These are phyloP conservation scores for Pythium graminicola DNA, from an alignment of 352 stramenopile species.

Conservation along the genomic window DNA sequence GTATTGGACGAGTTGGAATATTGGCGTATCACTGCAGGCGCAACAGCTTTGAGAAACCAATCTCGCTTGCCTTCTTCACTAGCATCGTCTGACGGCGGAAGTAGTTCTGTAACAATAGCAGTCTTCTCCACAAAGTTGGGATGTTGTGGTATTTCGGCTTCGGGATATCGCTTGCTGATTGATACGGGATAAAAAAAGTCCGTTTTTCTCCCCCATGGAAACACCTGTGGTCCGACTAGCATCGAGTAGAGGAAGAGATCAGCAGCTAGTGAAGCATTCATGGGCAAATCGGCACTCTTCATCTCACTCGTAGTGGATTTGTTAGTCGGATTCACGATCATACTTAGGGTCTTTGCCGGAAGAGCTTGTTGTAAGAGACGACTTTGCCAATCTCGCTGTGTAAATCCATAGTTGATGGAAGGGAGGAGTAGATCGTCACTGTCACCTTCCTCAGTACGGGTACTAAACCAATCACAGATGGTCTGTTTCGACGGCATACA, in stretches of 20 bases:
- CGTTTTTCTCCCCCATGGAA: neutral
- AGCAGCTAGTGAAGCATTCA: constrained; percentile 16
- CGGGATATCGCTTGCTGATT: neutral
- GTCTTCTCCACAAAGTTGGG: neutral
- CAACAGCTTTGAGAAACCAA: constrained; percentile 1
- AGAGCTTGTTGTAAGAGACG: neutral
- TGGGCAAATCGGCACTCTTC: constrained; percentile 6
- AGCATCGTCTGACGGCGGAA: neutral
- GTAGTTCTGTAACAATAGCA: neutral
- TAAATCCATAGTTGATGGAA: neutral
- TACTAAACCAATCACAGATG: neutral
- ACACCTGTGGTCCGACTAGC: neutral
- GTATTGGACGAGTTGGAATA: neutral
- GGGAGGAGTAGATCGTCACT: neutral
- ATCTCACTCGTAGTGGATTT: neutral
- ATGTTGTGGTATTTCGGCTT: neutral
- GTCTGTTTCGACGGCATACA: neutral
- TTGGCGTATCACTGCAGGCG: neutral
- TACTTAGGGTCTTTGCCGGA: neutral
- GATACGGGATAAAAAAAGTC: neutral
- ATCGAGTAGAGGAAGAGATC: constrained; percentile 12
- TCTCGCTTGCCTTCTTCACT: neutral
- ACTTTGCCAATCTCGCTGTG: neutral
- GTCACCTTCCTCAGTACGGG: neutral
- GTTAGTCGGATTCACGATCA: constrained; percentile 1